These are phyloP conservation scores for Gypsophila paniculata DNA, from an alignment of 179 eudicot genomes.

Conservation along the genomic window DNA sequence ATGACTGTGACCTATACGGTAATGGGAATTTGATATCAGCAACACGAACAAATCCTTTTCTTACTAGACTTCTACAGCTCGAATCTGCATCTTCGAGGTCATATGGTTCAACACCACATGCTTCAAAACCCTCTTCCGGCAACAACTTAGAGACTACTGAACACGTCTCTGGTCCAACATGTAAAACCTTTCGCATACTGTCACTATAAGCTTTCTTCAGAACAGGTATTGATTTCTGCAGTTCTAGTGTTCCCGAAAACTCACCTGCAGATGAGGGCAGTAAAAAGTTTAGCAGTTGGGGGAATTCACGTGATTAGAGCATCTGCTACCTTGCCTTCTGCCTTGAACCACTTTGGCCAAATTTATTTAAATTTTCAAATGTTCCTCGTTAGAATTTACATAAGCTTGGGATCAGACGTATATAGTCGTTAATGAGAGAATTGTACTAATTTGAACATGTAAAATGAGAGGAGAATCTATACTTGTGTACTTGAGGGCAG, in stretches of 20 bases:
- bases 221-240: conserved; percentile 65
- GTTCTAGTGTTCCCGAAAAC: conserved; percentile 76
- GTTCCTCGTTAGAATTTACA: too few relatives aligned
- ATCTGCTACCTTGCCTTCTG: too few relatives aligned
- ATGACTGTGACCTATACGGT: conserved; percentile 74
- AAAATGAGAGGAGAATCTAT: not conserved
- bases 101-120: conserved; percentile 98
- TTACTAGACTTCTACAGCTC: conserved; percentile 72
- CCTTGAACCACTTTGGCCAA: too few relatives aligned
- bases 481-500: not conserved
- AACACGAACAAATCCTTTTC: conserved; percentile 84
- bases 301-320: too few relatives aligned
- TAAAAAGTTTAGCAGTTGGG: not conserved
- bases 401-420: too few relatives aligned
- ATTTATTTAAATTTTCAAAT: too few relatives aligned
- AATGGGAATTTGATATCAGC: conserved; percentile 96
- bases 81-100: conserved; percentile 80
- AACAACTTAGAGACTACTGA: conserved; percentile 70
- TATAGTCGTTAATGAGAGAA: too few relatives aligned
- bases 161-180: conserved; percentile 94
- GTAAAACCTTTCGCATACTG: conserved; percentile 79
- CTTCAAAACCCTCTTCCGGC: conserved; percentile 80
- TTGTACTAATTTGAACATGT: too few relatives aligned
- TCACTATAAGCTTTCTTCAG: conserved; percentile 85
- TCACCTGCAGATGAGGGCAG: conserved; percentile 44